Base-by-base conservation (phyloP, 108 stramenopile species). In the Licmophora abbreviata region DNA sequence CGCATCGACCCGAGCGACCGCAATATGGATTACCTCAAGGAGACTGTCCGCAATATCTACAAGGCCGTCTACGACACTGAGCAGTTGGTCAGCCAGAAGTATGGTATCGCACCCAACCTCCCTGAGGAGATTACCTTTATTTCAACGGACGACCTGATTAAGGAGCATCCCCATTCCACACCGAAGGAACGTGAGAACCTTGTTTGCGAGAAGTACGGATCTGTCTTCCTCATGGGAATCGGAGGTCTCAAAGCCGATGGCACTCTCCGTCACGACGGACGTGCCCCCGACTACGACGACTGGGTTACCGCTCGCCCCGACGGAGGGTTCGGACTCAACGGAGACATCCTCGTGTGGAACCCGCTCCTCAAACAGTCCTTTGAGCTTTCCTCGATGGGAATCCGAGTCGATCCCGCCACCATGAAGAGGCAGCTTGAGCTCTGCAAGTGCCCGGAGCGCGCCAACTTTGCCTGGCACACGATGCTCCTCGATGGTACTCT, bases 401-500 rank as follows among this genome's bases (percentile, higher is more conserved):
- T 66, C 18, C 64, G 64, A 14, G 64, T 66, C 34, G 60, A 60
- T 20, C 58, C 58, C 1, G 64, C 59, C 25, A 30, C 47, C 10
- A 28, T 66, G 51, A 18, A 30, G 22, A 66, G 45, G 51, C 64
- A 66, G 41, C 37, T 66, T 18, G 64, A 71, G 6, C 40, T 71
- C 35, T 59, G 59, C 30, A 21, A 55, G 10, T 29, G 33, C 8
- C 37, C 31, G 28, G 59, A 71, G 29, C 53, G 65, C 5, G 58
- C 58, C 31, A 29, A 69, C 4, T 69, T 58, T 25, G 56, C 64
- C 1, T 69, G 68, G 68, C 68, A 69, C 23, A 41, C 51, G 29
- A 69, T 69, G 66, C 54, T 68, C 14, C 29, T 68, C 23, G 66
- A 68, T 41, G 66, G 66, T 30, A 70, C 70, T 17, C 43, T 71